Base-by-base conservation (phyloP, 208 protist species). In the Strigomonas culicis region DNA sequence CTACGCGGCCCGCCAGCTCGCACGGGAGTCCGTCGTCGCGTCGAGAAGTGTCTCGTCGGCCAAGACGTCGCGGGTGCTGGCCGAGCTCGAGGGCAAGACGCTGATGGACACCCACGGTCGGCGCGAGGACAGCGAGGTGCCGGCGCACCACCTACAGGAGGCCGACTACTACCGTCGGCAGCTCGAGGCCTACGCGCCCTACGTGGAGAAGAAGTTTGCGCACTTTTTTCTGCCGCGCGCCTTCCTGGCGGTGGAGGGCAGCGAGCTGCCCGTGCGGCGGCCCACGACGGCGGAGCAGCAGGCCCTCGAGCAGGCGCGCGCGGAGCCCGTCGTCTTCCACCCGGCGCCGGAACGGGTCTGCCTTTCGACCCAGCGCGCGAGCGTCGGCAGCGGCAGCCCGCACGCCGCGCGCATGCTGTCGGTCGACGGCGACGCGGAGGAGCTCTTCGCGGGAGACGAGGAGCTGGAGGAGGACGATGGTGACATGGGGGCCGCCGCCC, bases 201-300 rank as follows among this genome's bases (percentile, higher is more conserved):
- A 78, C 41, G 60, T 91, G 60, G 58, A 90, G 63, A 49, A 82
- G 67, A 58, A 73, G 19, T 80, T 94, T 46, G 53, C 71, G 19
- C 88, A 94, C 67, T 81, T 94, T 59, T 27, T 90, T 46, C 51
- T 88, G 24, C 88, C 88, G 11, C 74, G 88, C 11, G 56, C 62
- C 15, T 94, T 86, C 53, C 63, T 94, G 49, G 68, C 86, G 36
- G 70, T 91, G 17, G 80, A 86, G 28, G 88, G 82, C 7, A 56
- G 71, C 4, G 75, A 80, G 11, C 79, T 82, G 21, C 67, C 53
- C 73, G 75, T 79, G 19, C 73, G 21, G 74, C 70, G 36, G 72
- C 74, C 22, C 56, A 15, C 10, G n/a, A 62, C 36, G 15, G 21
- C 49, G 36, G 30, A 65, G 43, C 55, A 41, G 15, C 28, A 65